A percentile compares a stretch with the other conserved stretches of the same genome.
These are phyloP conservation scores for Phytophthora fragariae DNA, from an alignment of 352 stramenopile genomes.

Conservation along the genomic window DNA sequence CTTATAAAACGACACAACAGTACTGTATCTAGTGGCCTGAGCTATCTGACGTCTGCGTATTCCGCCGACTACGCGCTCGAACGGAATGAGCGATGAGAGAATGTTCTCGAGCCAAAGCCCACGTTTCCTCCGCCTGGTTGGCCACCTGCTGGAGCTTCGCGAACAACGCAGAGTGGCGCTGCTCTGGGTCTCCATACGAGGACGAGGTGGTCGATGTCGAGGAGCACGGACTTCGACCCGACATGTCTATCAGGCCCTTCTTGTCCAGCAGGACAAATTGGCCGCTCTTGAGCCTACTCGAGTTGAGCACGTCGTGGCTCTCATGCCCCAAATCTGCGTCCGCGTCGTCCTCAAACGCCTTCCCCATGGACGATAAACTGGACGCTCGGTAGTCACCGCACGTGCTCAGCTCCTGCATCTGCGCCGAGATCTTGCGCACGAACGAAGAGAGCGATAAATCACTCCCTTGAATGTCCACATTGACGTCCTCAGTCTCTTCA, in stretches of 20 bases:
- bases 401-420: constrained; percentile 20
- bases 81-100: constrained; percentile 33
- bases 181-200: constrained; percentile 16
- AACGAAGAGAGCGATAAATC: constrained; percentile 28
- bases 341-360: constrained; percentile 14
- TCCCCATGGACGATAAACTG: constrained; percentile 27
- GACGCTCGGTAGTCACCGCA: constrained; percentile 20
- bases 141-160: constrained; percentile 38
- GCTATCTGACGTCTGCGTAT: constrained; percentile 8
- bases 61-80: constrained; percentile 17
- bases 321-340: constrained; percentile 12
- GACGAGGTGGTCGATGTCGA: constrained; percentile 27
- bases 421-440: constrained; percentile 21
- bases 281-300: constrained; percentile 11
- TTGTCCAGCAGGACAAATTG: constrained; percentile 13
- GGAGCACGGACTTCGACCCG: constrained; percentile 25
- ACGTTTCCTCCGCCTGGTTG: constrained; percentile 39
- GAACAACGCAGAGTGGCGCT: constrained; percentile 28
- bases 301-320: constrained; percentile 24
- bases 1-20: neutral
- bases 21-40: neutral
- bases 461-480: constrained; percentile 17
- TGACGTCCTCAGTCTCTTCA: constrained; percentile 2
- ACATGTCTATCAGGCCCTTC: constrained; percentile 9
- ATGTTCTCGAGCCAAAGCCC: constrained; percentile 41